phyloP scores from a whole-genome alignment of 148 eudicot genomes.

The Heliosperma pusillum region DNA sequence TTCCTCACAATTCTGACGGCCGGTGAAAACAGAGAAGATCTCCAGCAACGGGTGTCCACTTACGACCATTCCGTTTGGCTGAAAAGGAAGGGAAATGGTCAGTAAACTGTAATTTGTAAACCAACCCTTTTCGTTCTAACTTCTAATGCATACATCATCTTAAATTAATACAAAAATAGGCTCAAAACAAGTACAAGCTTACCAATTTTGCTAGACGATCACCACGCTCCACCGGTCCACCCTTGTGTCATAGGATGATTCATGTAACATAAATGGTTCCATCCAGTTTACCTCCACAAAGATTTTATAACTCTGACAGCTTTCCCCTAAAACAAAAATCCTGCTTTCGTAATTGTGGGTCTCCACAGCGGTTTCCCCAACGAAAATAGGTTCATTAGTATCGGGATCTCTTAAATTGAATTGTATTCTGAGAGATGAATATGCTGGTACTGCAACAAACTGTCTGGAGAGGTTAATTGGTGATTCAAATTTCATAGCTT shows the following conservation, averaged over 20 bases:
- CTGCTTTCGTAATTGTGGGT: not conserved
- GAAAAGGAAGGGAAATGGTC: not conserved
- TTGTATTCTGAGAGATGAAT: not conserved
- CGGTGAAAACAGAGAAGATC: not conserved
- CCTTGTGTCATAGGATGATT: not conserved
- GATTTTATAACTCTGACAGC: not conserved
- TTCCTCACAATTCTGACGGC: not conserved
- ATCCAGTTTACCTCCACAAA: not conserved
- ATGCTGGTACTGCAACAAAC: not conserved
- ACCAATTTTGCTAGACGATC: not conserved
- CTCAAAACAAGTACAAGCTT: not conserved
- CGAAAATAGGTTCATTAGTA: not conserved
- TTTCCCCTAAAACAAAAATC: not conserved
- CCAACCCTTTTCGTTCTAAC: not conserved
- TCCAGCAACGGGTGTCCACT: not conserved
- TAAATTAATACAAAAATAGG: not conserved
- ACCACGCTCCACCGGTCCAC: not conserved
- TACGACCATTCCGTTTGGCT: not conserved
- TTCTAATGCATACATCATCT: not conserved
- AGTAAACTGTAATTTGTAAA: too few species aligned
- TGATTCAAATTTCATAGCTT: not conserved
- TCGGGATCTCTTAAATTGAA: not conserved
- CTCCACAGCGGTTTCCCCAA: not conserved
- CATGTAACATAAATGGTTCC: not conserved
- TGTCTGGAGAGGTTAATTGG: constrained; percentile 1